Conservation (phyloP, 352 stramenopile species). For the Pythium pyrilobum region DNA sequence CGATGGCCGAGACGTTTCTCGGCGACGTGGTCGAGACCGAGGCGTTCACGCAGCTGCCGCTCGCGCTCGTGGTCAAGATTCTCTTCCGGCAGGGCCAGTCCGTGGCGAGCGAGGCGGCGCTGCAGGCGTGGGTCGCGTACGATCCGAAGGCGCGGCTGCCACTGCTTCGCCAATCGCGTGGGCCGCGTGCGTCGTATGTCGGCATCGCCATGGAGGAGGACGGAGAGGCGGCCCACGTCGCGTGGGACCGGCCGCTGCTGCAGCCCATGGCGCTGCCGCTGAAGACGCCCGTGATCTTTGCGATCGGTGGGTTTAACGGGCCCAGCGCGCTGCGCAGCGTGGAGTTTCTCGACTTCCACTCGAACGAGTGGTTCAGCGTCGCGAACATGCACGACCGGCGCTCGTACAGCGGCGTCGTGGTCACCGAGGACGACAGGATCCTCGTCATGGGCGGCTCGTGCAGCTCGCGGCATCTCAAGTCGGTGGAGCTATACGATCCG, state of each 20-base stretch:
- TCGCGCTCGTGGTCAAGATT: constrained; percentile 37
- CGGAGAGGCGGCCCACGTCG: background rate
- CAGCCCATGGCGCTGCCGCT: background rate
- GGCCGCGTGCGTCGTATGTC: background rate
- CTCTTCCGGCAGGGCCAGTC: constrained; percentile 30
- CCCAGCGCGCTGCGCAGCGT: constrained; percentile 45
- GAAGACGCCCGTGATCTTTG: constrained; percentile 55
- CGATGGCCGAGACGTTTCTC: constrained; percentile 68
- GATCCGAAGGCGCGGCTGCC: constrained; percentile 31
- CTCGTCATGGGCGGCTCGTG: constrained; percentile 58
- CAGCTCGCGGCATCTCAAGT: constrained; percentile 50
- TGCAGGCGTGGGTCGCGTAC: constrained; percentile 48
- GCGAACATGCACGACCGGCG: constrained; percentile 46
- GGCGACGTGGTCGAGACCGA: constrained; percentile 45
- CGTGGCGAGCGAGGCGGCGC: constrained; percentile 26
- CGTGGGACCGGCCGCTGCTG: constrained; percentile 4
- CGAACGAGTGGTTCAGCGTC: constrained; percentile 46
- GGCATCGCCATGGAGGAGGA: background rate
- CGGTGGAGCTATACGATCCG: constrained; percentile 51
- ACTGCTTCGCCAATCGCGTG: constrained; percentile 21
- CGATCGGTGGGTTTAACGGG: constrained; percentile 64
- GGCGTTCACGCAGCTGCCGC: constrained; percentile 48
- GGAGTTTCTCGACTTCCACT: constrained; percentile 66
- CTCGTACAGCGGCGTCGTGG: constrained; percentile 57
- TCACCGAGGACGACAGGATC: constrained; percentile 41